Percentiles rank a stretch among this genome's conserved stretches.
Evolutionary conservation across 1,139 yeast genomes (phyloP).

Genomic region (Blastobotrys apis): DNA sequence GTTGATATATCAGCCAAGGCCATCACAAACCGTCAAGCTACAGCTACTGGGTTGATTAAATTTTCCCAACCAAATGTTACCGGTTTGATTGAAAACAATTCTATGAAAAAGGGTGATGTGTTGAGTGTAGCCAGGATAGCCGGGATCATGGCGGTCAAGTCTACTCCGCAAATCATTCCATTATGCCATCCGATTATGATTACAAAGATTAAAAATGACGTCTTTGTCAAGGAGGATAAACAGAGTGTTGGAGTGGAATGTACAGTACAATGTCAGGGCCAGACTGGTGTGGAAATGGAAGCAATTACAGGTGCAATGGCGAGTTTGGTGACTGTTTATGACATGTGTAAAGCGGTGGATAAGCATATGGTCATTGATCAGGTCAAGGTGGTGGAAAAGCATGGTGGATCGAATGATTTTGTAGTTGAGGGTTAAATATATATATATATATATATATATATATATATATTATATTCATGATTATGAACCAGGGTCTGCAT

Average conservation of each 20-base stretch:
- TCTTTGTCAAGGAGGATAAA: conserved; percentile 23
- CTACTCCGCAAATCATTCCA: conserved; percentile 44
- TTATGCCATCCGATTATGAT: conserved; percentile 46
- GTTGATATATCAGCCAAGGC: conserved; percentile 42
- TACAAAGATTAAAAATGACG: conserved; percentile 38
- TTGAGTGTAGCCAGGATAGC: conserved; percentile 45
- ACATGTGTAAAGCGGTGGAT: conserved; percentile 55
- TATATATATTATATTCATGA: no score
- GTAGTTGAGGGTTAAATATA: not conserved
- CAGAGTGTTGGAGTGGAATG: conserved; percentile 32
- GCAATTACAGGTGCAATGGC: conserved; percentile 45
- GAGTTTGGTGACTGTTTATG: conserved; percentile 46
- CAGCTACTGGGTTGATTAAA: conserved; percentile 40
- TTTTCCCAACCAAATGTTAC: conserved; percentile 37
- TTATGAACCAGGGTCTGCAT: no score
- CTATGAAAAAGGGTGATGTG: conserved; percentile 49
- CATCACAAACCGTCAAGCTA: conserved; percentile 40
- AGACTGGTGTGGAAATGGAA: conserved; percentile 55
- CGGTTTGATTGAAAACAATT: conserved; percentile 34
- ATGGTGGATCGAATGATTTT: conserved; percentile 43
- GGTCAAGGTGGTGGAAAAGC: conserved; percentile 39
- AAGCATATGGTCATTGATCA: conserved; percentile 41
- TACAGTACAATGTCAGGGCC: conserved; percentile 44
- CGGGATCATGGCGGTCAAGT: conserved; percentile 48
- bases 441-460: no score